Evolutionary conservation across 768 basidiomycete genomes (phyloP), one percentile per base, ranked within the genome.

Genomic region (Antrodiella citrinella): DNA sequence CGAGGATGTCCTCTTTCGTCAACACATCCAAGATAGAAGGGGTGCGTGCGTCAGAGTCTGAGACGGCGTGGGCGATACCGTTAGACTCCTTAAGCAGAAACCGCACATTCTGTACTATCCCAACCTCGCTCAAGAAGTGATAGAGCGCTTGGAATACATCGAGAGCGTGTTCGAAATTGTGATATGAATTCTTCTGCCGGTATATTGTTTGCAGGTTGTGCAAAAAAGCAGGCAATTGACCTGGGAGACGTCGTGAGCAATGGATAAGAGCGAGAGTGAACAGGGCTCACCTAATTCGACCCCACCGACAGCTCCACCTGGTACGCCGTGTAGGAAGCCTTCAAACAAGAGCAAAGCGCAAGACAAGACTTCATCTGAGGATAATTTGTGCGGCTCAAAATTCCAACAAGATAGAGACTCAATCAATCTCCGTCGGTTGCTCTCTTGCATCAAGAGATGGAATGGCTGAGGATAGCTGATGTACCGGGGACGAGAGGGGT

Each of bases 121-220:
- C 85, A 13, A 88, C 86, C 23, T 80, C 74, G 43, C 76, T 76
- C 21, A 99, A 73, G 69, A 93, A 97, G 19, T 79, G 81, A 60
- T 96, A 91, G 3, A 82, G 80, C 0, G 94, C 93, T 62, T 99
- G 96, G 19, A 98, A 76, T 13, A 98, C 96, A 65, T 99, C 96
- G 40, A 96, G 72, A 0, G 94, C 96, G 67, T 99, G 96, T 54
- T 91, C 83, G 63, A 95, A 98, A 62, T 98, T 99, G 74, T 99
- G 96, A 66, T 99, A 99, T 22, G 87, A 85, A 68, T 97, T 97
- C 51, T 84, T 82, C 47, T 79, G 76, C 53, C 93, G 86, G 65
- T 99, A 99, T 46, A 95, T 84, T 23, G 81, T 80, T n/a, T 86
- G 81, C n/a, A 98, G 77, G 56, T 95, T 90, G 57, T 81, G 80